Percentiles rank a stretch among this genome's conserved stretches.
phyloP scores from a whole-genome alignment of 108 stramenopile species.

The Pseudonitzschia multiseries region DNA sequence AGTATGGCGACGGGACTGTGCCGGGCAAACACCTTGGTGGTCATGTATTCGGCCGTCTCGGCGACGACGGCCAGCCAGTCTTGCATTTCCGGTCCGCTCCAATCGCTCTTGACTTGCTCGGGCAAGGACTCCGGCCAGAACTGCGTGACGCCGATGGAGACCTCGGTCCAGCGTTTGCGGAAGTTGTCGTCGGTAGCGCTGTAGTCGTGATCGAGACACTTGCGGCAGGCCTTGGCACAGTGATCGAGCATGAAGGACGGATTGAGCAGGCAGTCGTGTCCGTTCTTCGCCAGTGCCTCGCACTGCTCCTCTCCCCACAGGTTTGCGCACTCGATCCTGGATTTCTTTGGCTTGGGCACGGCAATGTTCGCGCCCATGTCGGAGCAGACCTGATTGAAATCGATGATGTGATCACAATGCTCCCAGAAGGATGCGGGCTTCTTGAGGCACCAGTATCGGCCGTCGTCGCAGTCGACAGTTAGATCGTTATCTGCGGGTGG shows the following conservation, averaged over 20 bases:
- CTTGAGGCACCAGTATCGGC: too few relatives aligned
- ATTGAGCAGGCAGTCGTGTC: slow-evolving; percentile 36
- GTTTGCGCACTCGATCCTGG: neutral
- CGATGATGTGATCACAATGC: too few relatives aligned
- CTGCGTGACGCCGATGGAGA: neutral
- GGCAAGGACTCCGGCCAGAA: neutral
- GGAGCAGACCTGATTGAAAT: too few relatives aligned
- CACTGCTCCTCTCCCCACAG: neutral
- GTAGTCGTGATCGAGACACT: slow-evolving; percentile 32
- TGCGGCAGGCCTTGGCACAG: slow-evolving; percentile 34
- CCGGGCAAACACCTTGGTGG: neutral
- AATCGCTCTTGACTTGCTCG: neutral
- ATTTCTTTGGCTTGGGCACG: too few relatives aligned
- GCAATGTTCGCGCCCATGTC: too few relatives aligned
- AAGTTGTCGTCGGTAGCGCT: neutral
- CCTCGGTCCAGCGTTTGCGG: neutral
- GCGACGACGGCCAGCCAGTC: neutral
- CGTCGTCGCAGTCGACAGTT: too few relatives aligned
- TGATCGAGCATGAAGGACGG: slow-evolving; percentile 29
- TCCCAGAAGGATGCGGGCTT: too few relatives aligned
- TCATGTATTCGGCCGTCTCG: neutral
- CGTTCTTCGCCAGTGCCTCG: neutral
- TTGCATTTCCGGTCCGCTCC: too few relatives aligned
- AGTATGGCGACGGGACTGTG: neutral
- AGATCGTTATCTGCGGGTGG: too few relatives aligned